These are phyloP conservation scores for Penicillium cosmopolitanum DNA, from an alignment of 495 filamentous ascomycete species.

Conservation along the genomic window DNA sequence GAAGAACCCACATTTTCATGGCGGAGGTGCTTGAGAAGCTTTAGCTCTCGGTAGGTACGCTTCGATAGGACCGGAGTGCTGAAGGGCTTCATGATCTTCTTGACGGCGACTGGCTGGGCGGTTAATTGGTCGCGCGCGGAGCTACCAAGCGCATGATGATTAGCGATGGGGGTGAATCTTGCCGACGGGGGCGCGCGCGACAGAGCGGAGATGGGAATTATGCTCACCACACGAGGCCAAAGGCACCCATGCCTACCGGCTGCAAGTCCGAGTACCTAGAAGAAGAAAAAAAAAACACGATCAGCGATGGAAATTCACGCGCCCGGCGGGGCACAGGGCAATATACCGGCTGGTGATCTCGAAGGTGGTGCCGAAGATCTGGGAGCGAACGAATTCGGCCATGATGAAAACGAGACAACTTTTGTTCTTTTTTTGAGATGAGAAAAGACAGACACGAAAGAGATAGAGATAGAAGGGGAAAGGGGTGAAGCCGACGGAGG, in stretches of 20 bases:
- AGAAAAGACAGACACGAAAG: conserved; percentile 10
- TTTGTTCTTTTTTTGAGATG: background rate
- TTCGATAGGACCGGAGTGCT: conserved; percentile 97
- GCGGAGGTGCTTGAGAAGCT: conserved; percentile 92
- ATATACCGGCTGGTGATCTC: conserved; percentile 97
- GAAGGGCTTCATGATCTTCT: conserved; percentile 99
- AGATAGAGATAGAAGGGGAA: conserved; percentile 13
- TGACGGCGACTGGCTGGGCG: conserved; percentile 91
- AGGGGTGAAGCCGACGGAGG: conserved; percentile 19
- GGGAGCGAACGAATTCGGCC: conserved; percentile 98
- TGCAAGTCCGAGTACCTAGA: conserved; percentile 94
- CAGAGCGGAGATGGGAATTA: conserved; percentile 9
- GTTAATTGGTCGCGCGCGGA: conserved; percentile 98
- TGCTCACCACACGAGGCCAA: conserved; percentile 93
- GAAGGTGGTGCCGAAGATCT: conserved; percentile 99
- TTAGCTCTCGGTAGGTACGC: conserved; percentile 95
- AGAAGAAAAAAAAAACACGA: conserved; percentile 11
- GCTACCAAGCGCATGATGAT: conserved; percentile 49
- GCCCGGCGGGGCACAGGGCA: conserved; percentile 12
- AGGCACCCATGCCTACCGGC: conserved; percentile 98
- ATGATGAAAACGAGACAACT: conserved; percentile 46
- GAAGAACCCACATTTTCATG: conserved; percentile 82
- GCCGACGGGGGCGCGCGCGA: conserved; percentile 14
- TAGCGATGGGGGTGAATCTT: conserved; percentile 14
- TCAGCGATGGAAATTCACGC: conserved; percentile 16